Conservation (phyloP, 1,284 basidiomycete genomes). For the Dichomitus squalens region DNA sequence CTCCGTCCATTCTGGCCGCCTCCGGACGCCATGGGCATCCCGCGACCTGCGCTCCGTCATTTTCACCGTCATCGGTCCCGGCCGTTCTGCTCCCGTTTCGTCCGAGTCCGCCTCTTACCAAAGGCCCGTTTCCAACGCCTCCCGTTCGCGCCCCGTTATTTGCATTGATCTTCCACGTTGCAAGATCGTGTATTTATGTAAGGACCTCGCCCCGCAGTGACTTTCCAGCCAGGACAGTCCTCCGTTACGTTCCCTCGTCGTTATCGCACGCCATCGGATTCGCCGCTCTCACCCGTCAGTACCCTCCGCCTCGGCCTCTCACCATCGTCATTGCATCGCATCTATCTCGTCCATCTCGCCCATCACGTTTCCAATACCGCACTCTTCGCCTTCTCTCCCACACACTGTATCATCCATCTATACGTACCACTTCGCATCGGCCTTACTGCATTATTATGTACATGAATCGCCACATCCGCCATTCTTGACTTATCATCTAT, state of each 20-base stretch:
- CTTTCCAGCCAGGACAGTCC: slow-evolving; percentile 17
- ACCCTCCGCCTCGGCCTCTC: slow-evolving; percentile 7
- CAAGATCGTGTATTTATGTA: slow-evolving; percentile 16
- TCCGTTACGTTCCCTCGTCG: slow-evolving; percentile 18
- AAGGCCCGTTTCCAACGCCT: not conserved
- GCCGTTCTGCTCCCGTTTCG: not conserved
- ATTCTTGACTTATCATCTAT: slow-evolving; percentile 24
- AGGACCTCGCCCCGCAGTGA: slow-evolving; percentile 16
- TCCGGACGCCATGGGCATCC: not conserved
- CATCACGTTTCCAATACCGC: slow-evolving; percentile 4
- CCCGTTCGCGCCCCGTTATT: slow-evolving; percentile 9
- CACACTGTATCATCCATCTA: slow-evolving; percentile 12
- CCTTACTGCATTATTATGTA: slow-evolving; percentile 25
- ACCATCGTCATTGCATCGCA: slow-evolving; percentile 18
- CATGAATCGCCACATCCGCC: slow-evolving; percentile 4
- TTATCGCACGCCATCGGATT: slow-evolving; percentile 23
- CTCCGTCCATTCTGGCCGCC: not conserved
- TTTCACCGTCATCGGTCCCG: not conserved
- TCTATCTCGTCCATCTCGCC: slow-evolving; percentile 13
- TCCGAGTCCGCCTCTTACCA: not conserved
- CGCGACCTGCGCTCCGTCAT: not conserved
- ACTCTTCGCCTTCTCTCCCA: slow-evolving; percentile 4
- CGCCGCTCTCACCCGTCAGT: slow-evolving; percentile 4
- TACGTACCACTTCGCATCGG: slow-evolving; percentile 10
- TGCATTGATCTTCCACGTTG: not conserved